Conservation (phyloP, 495 filamentous ascomycete species). For the Neurospora sp. region DNA sequence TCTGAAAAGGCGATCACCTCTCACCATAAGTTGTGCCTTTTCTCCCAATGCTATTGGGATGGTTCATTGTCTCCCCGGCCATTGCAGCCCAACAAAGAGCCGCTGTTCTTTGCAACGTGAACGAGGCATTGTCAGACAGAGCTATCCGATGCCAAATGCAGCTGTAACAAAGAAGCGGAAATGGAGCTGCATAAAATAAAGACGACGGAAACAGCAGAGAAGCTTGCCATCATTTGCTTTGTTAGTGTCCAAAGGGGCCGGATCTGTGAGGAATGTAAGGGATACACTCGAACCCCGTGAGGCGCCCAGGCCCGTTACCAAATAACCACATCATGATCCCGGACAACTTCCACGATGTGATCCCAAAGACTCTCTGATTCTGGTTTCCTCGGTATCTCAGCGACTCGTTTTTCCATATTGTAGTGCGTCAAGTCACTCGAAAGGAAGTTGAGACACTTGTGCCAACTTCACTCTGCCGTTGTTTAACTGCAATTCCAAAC, state of each 20-base stretch:
- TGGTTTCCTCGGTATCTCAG: neutral
- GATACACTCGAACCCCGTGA: neutral
- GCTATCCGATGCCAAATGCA: neutral
- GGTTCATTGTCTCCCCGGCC: neutral
- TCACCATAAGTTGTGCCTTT: neutral
- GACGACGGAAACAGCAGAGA: slow-evolving; percentile 20
- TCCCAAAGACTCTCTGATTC: neutral
- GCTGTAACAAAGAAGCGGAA: neutral
- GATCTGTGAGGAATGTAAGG: neutral
- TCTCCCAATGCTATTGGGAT: neutral
- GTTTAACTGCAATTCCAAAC: neutral
- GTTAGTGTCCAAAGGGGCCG: neutral
- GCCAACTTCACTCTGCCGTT: neutral
- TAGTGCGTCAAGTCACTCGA: neutral
- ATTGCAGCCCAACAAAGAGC: slow-evolving; percentile 7
- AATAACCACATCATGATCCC: neutral
- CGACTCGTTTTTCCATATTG: neutral
- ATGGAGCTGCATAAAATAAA: slow-evolving; percentile 32
- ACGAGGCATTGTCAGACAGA: neutral
- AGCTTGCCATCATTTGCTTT: neutral
- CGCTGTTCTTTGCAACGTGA: slow-evolving; percentile 6
- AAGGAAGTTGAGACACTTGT: neutral
- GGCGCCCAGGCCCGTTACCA: neutral
- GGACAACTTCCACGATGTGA: neutral
- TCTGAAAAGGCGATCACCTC: neutral